A percentile compares a stretch with the other conserved stretches of the same genome.
Evolutionary conservation across 768 basidiomycete genomes (phyloP).

Genomic region (Inosperma sp.): DNA sequence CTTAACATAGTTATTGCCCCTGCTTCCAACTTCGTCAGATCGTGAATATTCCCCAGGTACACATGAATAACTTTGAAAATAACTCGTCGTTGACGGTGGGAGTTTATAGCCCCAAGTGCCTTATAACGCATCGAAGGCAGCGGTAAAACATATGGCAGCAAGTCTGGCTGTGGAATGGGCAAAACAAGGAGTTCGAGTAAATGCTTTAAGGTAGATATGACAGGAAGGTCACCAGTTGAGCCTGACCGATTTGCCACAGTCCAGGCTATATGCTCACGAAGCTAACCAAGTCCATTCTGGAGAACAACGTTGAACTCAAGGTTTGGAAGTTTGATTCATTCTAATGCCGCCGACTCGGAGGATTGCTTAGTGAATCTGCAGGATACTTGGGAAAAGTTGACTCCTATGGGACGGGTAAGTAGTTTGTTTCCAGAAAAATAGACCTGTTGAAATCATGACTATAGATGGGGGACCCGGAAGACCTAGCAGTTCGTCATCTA

Average conservation of each 20-base stretch:
- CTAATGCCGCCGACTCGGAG: slow-evolving; percentile 5
- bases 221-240: slow-evolving; percentile 9
- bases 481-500: slow-evolving; percentile 59
- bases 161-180: slow-evolving; percentile 97
- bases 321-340: slow-evolving; percentile 32
- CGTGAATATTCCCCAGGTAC: slow-evolving; percentile 83
- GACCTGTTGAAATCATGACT: slow-evolving; percentile 13
- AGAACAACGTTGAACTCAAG: slow-evolving; percentile 70
- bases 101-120: slow-evolving; percentile 68
- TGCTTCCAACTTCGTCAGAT: slow-evolving; percentile 43
- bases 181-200: slow-evolving; percentile 80
- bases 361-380: slow-evolving; percentile 24
- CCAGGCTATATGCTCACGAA: slow-evolving; percentile 95
- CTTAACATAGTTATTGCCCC: slow-evolving; percentile 7
- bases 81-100: neutral
- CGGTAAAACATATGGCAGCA: slow-evolving; percentile 91
- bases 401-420: slow-evolving; percentile 79
- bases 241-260: slow-evolving; percentile 32
- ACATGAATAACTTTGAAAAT: neutral
- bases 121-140: slow-evolving; percentile 94
- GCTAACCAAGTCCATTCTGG: slow-evolving; percentile 78
- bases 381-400: slow-evolving; percentile 81
- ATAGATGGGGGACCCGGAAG: slow-evolving; percentile 90
- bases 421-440: slow-evolving; percentile 7
- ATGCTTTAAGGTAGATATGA: slow-evolving; percentile 56